phyloP scores from a whole-genome alignment of 345 rosid species.

The Hibiscus syriacus region DNA sequence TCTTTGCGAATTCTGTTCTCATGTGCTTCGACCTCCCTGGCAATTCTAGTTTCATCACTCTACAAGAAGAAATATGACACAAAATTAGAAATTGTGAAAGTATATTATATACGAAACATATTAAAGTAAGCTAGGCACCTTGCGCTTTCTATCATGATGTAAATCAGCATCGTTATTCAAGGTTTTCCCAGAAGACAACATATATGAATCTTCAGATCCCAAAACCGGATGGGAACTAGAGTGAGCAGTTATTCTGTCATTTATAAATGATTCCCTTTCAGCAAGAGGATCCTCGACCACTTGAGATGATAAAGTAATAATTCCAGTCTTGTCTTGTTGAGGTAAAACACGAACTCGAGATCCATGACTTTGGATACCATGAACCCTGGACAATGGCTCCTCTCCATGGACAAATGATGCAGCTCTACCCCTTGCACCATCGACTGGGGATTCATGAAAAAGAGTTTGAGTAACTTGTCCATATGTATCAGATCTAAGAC shows the following conservation, averaged over 20 bases:
- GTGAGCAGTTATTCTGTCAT: slow-evolving; percentile 31
- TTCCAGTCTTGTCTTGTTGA: slow-evolving; percentile 55
- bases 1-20: slow-evolving; percentile 64
- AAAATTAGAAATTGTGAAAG: slow-evolving; percentile 7
- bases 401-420: slow-evolving; percentile 47
- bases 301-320: slow-evolving; percentile 39
- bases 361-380: slow-evolving; percentile 44
- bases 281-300: slow-evolving; percentile 41
- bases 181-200: slow-evolving; percentile 32
- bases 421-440: slow-evolving; percentile 45
- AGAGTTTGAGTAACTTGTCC: slow-evolving; percentile 47
- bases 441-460: slow-evolving; percentile 47
- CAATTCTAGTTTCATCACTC: slow-evolving; percentile 58
- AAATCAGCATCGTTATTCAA: slow-evolving; percentile 30
- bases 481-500: slow-evolving; percentile 39
- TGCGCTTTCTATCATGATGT: slow-evolving; percentile 45
- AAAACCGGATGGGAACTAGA: slow-evolving; percentile 24
- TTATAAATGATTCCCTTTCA: slow-evolving; percentile 41
- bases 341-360: slow-evolving; percentile 50
- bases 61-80: slow-evolving; percentile 28
- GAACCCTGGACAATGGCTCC: slow-evolving; percentile 46
- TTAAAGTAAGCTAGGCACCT: slow-evolving; percentile 22
- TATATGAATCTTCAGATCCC: slow-evolving; percentile 34
- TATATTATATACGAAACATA: slow-evolving; percentile 2
- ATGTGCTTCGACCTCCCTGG: slow-evolving; percentile 63